Base-by-base conservation (phyloP, 257 asterid species). In the Lycium ferocissimum region DNA sequence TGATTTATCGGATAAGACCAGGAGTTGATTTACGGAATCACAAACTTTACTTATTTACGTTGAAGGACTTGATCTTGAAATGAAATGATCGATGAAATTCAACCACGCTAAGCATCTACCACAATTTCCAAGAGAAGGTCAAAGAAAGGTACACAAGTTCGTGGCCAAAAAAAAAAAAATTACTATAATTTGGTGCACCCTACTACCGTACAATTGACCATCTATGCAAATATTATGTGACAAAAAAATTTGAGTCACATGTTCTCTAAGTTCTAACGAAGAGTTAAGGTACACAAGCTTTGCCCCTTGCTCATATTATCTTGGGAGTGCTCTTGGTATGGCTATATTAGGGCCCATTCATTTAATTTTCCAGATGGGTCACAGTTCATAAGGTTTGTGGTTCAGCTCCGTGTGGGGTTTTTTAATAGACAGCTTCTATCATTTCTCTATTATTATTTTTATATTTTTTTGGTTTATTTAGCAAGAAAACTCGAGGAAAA, bases 371-470 rank as follows among this genome's bases (percentile, higher is more conserved):
- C 85, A 82, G 73, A 63, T 66, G 85, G 58, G 80, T 69, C 76
- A 82, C 85, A 82, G 85, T 26, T 82, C 85, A 66, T 82, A 7
- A 13, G 82, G 65, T 63, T 66, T 82, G 65, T 82, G 79, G 85
- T 82, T 82, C 79, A 66, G 79, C 53, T 2, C 85, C 84, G 65
- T 82, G 79, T 82, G 85, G 85, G 85, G 85, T 66, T 49, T 82
- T 26, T 33, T 47, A 17, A 82, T 82, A 22, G 79, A 67, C 78
- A 47, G 66, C 63, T 13, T 45, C 82, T 76, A 76, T 51, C 3
- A 75, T 75, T 47, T 73, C 5, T 18, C 61, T 49, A 20, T 0
- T 49, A 1, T 26, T 26, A 26, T 26, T 26, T 26, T 26, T 1
- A 14, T 51, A 51, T 11, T 26, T 12, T n/a, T 43, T 72, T 45